phyloP scores from a whole-genome alignment of 2,329 filamentous ascomycete genomes.

The Parascedosporium putredinis region DNA sequence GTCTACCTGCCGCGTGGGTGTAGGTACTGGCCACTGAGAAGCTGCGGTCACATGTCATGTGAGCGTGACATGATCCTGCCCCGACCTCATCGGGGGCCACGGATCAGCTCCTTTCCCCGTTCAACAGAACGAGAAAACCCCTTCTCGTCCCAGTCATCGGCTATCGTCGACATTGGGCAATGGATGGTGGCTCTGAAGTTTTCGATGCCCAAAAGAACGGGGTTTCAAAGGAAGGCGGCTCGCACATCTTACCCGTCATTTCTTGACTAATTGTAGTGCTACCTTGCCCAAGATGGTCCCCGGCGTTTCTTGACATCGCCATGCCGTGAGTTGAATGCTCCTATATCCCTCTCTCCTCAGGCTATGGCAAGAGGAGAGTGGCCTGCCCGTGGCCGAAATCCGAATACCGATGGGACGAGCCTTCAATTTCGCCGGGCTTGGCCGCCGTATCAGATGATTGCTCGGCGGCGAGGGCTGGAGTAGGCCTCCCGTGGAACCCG shows the following conservation, averaged over 20 bases:
- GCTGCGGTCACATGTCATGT: slow-evolving; percentile 6
- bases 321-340: too few relatives aligned
- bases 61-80: slow-evolving; percentile 8
- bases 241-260: background rate
- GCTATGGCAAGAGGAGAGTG: background rate
- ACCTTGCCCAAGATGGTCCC: background rate
- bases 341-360: background rate
- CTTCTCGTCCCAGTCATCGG: background rate
- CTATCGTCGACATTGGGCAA: background rate
- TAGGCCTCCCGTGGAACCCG: background rate
- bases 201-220: background rate
- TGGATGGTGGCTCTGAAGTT: background rate
- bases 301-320: background rate
- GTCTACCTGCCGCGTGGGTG: background rate
- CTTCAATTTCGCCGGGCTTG: background rate
- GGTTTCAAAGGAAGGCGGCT: too few relatives aligned
- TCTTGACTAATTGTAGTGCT: background rate
- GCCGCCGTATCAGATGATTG: background rate
- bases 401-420: background rate
- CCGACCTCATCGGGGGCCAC: background rate
- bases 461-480: background rate
- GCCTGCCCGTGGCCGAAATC: background rate
- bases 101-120: background rate
- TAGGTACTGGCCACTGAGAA: background rate
- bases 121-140: slow-evolving; percentile 4